These are phyloP conservation scores for Hypoxylon sp. DNA, from an alignment of 2,329 filamentous ascomycete species.

Conservation along the genomic window DNA sequence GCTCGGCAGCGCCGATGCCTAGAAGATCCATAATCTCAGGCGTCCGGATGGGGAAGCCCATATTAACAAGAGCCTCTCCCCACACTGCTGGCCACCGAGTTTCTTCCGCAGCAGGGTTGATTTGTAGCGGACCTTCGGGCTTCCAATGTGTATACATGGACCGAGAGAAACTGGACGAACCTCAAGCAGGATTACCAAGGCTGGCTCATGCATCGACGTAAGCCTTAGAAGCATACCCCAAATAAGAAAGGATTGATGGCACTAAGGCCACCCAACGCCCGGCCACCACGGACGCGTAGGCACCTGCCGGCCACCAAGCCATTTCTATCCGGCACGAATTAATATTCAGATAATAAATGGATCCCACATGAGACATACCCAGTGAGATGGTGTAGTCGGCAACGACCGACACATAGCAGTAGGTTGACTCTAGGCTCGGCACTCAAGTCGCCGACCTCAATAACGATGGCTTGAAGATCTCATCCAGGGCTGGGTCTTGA, in stretches of 20 bases:
- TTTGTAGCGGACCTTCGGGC: too few species aligned
- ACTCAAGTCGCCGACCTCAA: background rate
- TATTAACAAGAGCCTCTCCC: background rate
- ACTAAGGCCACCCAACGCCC: constrained; percentile 48
- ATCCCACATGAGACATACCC: background rate
- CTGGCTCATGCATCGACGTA: constrained; percentile 49
- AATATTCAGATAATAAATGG: background rate
- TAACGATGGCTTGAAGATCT: background rate
- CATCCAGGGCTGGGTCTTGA: background rate
- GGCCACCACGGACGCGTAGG: constrained; percentile 17
- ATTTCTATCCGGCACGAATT: background rate
- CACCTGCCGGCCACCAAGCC: background rate
- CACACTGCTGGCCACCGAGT: background rate
- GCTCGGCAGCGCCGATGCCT: too few species aligned
- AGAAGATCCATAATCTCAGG: too few species aligned
- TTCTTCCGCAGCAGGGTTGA: background rate
- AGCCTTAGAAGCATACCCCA: constrained; percentile 37
- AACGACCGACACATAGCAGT: background rate
- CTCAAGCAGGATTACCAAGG: constrained; percentile 50
- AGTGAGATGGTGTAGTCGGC: background rate
- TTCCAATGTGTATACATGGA: background rate
- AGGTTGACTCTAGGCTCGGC: background rate
- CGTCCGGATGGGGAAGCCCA: background rate
- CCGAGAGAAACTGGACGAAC: constrained; percentile 31
- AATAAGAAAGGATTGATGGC: constrained; percentile 50